These are phyloP conservation scores for Warburgia ugandensis DNA, from an alignment of 164 flowering plant species.

Conservation along the genomic window DNA sequence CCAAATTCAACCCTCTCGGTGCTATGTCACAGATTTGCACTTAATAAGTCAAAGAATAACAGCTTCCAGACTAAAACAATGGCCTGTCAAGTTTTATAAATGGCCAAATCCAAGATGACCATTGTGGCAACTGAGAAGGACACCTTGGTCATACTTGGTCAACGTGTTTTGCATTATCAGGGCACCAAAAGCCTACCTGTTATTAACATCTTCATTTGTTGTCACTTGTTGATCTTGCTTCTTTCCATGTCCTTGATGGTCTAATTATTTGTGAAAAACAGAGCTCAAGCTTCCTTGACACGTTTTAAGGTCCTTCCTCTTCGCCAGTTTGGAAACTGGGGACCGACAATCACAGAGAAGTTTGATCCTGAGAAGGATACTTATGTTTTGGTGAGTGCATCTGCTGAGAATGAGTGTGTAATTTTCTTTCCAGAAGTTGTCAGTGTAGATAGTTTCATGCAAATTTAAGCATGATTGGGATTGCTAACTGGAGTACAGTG, in stretches of 20 bases:
- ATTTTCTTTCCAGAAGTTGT: no score
- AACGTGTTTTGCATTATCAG: constrained; percentile 1
- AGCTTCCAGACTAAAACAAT: neutral
- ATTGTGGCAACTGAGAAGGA: neutral
- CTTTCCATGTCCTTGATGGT: no score
- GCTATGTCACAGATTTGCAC: no score
- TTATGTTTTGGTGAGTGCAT: constrained; percentile 62
- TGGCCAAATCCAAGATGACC: no score
- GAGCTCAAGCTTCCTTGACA: constrained; percentile 71
- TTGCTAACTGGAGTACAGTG: no score
- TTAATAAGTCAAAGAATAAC: no score
- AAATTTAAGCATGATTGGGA: no score
- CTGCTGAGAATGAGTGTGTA: no score
- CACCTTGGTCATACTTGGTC: neutral
- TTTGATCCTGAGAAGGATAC: constrained; percentile 74
- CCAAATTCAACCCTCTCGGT: no score
- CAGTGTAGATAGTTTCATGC: no score
- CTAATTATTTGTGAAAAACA: constrained; percentile 23
- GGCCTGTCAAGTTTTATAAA: neutral
- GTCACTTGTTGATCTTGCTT: neutral
- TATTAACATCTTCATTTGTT: neutral
- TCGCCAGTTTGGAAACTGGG: constrained; percentile 90
- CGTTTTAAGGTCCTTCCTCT: constrained; percentile 88
- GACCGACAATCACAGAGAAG: constrained; percentile 59
- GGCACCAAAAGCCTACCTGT: neutral